Conservation (phyloP, 2,329 filamentous ascomycete species). For the Didymella pinodella region DNA sequence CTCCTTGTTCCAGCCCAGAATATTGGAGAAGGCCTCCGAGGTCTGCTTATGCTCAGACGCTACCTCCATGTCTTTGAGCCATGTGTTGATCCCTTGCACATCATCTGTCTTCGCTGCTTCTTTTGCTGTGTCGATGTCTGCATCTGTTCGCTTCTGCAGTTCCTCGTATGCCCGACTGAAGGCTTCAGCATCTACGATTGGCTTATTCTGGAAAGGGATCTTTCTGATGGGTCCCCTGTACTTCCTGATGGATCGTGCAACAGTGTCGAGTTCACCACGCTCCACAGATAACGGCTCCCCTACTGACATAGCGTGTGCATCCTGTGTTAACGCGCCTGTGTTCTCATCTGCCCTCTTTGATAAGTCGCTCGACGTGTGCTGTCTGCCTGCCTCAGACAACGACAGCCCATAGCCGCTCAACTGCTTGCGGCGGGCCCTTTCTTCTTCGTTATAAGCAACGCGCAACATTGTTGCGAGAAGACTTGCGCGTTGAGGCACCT, state of each 20-base stretch:
- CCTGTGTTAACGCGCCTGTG: not conserved
- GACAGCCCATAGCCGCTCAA: constrained; percentile 27
- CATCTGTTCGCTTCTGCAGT: not conserved
- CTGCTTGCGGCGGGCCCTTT: constrained; percentile 18
- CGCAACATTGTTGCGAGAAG: constrained; percentile 36
- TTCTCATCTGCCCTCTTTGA: not conserved
- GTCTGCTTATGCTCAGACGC: constrained; percentile 3
- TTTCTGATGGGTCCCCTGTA: not conserved
- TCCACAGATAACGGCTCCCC: not conserved
- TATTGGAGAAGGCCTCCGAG: not conserved
- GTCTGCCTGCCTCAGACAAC: not conserved
- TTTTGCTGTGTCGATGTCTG: not conserved
- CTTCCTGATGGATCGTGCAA: constrained; percentile 29
- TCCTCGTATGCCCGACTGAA: not conserved
- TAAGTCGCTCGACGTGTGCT: not conserved
- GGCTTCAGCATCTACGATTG: not conserved
- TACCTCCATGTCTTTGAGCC: constrained; percentile 1
- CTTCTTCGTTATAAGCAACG: constrained; percentile 16
- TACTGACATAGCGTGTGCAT: not conserved
- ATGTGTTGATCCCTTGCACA: not conserved
- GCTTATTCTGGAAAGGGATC: not conserved
- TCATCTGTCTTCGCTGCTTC: not conserved
- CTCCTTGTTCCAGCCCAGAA: constrained; percentile 2
- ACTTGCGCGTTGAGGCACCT: constrained; percentile 26
- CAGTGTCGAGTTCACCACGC: constrained; percentile 15